Conservation (phyloP, 2,329 filamentous ascomycete species). For the Mycosphaerella sp. region DNA sequence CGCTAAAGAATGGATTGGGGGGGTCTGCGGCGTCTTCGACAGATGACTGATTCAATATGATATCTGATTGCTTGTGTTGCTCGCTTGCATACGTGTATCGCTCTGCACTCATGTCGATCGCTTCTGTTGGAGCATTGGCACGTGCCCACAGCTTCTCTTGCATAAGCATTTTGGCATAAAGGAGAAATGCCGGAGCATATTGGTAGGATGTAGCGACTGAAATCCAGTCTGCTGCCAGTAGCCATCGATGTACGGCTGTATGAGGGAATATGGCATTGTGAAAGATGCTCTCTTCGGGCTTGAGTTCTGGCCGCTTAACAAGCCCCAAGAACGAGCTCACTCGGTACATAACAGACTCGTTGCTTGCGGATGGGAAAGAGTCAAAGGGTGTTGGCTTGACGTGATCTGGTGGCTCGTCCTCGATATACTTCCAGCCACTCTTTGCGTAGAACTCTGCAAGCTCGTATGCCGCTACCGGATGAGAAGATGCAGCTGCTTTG, state of each 20-base stretch:
- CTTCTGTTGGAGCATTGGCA: conserved; percentile 22
- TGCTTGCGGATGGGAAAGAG: conserved; percentile 20
- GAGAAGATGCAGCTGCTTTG: conserved; percentile 41
- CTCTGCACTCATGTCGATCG: conserved; percentile 19
- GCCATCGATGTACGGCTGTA: conserved; percentile 19
- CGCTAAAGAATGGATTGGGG: conserved; percentile 24
- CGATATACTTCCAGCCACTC: conserved; percentile 30
- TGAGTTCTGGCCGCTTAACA: background rate
- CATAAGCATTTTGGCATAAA: conserved; percentile 22
- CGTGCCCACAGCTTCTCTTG: conserved; percentile 22
- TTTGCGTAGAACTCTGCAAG: conserved; percentile 38
- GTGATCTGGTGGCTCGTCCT: conserved; percentile 31
- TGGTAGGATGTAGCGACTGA: no score
- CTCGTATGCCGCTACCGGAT: conserved; percentile 34
- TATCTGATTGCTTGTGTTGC: conserved; percentile 17
- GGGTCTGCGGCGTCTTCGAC: conserved; percentile 13
- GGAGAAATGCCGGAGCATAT: conserved; percentile 27
- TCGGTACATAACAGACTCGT: background rate
- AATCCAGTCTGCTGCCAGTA: no score
- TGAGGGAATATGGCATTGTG: conserved; percentile 27
- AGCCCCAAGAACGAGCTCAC: conserved; percentile 7
- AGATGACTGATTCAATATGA: background rate
- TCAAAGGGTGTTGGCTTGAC: conserved; percentile 33
- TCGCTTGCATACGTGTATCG: conserved; percentile 27
- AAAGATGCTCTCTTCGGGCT: conserved; percentile 22